Conservation (phyloP, 768 basidiomycete genomes). For the Hypholoma sublateritium region DNA sequence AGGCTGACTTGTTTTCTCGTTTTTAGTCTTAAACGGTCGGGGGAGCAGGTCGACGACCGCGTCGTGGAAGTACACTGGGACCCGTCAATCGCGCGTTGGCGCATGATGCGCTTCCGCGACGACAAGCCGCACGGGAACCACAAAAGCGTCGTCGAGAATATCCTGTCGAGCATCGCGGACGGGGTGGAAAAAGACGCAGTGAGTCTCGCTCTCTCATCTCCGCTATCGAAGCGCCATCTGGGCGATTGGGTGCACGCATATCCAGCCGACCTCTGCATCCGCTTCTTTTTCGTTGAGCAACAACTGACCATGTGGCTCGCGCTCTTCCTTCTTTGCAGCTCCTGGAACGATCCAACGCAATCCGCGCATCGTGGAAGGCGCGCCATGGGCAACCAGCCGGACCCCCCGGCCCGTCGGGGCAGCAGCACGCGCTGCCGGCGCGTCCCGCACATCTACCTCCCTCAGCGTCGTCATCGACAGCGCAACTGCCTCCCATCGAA, state of each 20-base stretch:
- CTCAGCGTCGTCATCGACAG: slow-evolving; percentile 21
- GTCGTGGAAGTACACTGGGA: slow-evolving; percentile 97
- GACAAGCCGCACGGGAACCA: slow-evolving; percentile 96
- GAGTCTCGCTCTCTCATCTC: slow-evolving; percentile 27
- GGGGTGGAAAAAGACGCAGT: slow-evolving; percentile 91
- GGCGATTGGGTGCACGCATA: neutral
- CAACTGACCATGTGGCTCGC: neutral
- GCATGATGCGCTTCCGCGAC: slow-evolving; percentile 89
- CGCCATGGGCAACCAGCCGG: slow-evolving; percentile 45
- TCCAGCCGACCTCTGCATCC: neutral
- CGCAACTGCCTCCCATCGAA: slow-evolving; percentile 29
- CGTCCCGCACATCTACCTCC: slow-evolving; percentile 13
- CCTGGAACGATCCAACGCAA: slow-evolving; percentile 57
- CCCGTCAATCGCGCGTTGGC: slow-evolving; percentile 62
- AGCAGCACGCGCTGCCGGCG: slow-evolving; percentile 18
- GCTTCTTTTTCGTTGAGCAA: neutral
- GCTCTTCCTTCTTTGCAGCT: slow-evolving; percentile 43
- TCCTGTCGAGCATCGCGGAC: slow-evolving; percentile 89
- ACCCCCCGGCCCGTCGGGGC: slow-evolving; percentile 21
- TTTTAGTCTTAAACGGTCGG: slow-evolving; percentile 74
- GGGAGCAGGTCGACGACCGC: slow-evolving; percentile 91
- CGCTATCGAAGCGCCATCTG: neutral
- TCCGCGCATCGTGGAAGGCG: slow-evolving; percentile 76
- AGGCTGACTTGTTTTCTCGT: slow-evolving; percentile 3
- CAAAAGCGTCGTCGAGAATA: slow-evolving; percentile 77